Conservation (phyloP, 1,284 basidiomycete species). For the Hortiboletus rubellus region DNA sequence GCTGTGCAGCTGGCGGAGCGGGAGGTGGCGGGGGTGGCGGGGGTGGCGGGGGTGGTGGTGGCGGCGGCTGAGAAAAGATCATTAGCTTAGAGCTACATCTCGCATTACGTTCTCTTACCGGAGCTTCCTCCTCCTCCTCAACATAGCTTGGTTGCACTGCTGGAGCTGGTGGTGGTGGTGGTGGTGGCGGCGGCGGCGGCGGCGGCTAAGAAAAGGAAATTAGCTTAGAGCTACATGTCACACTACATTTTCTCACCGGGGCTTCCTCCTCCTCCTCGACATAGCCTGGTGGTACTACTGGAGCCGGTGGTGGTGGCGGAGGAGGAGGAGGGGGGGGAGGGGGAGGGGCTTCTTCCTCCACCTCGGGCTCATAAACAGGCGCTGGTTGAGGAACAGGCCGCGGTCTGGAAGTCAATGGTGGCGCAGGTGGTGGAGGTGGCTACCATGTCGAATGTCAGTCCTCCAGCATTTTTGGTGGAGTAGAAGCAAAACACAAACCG, state of each 20-base stretch:
- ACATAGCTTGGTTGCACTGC: background rate
- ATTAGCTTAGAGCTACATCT: slow-evolving; percentile 5
- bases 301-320: slow-evolving; percentile 7
- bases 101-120: slow-evolving; percentile 6
- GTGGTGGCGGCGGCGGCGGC: slow-evolving; percentile 21
- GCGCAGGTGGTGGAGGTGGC: slow-evolving; percentile 36
- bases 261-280: slow-evolving; percentile 19
- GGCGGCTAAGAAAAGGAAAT: slow-evolving; percentile 22
- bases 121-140: slow-evolving; percentile 22
- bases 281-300: background rate
- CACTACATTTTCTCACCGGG: slow-evolving; percentile 9
- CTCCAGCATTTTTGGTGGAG: background rate
- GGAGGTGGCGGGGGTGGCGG: slow-evolving; percentile 17
- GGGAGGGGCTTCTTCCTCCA: slow-evolving; percentile 13
- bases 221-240: background rate
- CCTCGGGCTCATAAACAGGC: slow-evolving; percentile 38
- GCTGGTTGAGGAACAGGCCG: slow-evolving; percentile 37
- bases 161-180: slow-evolving; percentile 9
- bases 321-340: slow-evolving; percentile 16
- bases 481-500: slow-evolving; percentile 27
- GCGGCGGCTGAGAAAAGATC: slow-evolving; percentile 17
- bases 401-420: slow-evolving; percentile 32
- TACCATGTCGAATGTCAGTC: slow-evolving; percentile 11
- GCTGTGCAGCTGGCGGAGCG: slow-evolving; percentile 20
- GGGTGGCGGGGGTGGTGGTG: slow-evolving; percentile 21